These are phyloP conservation scores for Aspergillus sojae DNA, from an alignment of 2,329 filamentous ascomycete genomes.

Conservation along the genomic window DNA sequence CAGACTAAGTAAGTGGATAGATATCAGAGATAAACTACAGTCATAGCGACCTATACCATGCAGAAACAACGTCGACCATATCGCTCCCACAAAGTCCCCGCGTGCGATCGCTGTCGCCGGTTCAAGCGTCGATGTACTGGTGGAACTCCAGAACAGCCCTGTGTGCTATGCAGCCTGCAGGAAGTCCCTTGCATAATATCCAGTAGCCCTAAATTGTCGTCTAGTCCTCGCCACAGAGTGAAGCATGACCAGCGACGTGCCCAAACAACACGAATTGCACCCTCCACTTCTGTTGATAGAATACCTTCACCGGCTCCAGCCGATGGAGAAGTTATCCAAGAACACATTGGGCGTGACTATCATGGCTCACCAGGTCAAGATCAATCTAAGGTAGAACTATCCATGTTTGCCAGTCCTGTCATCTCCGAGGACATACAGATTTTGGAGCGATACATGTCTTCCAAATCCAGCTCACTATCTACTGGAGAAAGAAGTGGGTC, in stretches of 20 bases:
- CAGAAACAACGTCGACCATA: slow-evolving; percentile 17
- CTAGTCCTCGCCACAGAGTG: background rate
- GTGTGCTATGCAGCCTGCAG: slow-evolving; percentile 21
- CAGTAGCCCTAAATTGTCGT: background rate
- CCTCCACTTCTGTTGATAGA: background rate
- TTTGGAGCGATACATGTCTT: slow-evolving; percentile 19
- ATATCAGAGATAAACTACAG: background rate
- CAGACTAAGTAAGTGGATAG: background rate
- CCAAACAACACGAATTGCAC: background rate
- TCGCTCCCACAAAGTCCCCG: slow-evolving; percentile 23
- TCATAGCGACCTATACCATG: background rate
- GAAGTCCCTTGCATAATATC: slow-evolving; percentile 18
- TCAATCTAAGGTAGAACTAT: slow-evolving; percentile 9
- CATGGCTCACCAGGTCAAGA: slow-evolving; percentile 12
- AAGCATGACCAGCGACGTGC: slow-evolving; percentile 1
- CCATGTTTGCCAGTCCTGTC: slow-evolving; percentile 16
- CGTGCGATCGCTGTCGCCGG: slow-evolving; percentile 25
- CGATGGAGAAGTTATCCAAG: slow-evolving; percentile 6
- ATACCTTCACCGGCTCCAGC: background rate
- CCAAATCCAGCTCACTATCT: slow-evolving; percentile 8
- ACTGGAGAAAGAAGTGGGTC: background rate
- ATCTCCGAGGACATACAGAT: slow-evolving; percentile 18
- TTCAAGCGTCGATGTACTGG: slow-evolving; percentile 23
- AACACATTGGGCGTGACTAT: slow-evolving; percentile 9
- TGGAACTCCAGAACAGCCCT: slow-evolving; percentile 18